Percentiles rank a stretch among this genome's conserved stretches.
Evolutionary conservation across 495 filamentous ascomycete genomes (phyloP).

Genomic region (Penicillium cosmopolitanum): DNA sequence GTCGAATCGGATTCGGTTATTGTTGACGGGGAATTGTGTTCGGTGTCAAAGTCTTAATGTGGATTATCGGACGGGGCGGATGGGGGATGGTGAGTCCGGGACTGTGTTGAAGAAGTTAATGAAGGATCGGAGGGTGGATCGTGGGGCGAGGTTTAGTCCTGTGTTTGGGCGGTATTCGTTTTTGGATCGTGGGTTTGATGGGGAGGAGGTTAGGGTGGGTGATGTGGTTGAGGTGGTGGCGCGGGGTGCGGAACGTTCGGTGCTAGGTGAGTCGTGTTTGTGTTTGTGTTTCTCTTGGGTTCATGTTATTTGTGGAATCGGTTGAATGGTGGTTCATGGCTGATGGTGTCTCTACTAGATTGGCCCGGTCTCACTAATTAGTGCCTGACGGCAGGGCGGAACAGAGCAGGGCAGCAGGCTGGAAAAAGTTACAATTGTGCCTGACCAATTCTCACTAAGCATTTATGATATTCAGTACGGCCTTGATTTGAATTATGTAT

Average conservation of each 20-base stretch:
- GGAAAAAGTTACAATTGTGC: neutral
- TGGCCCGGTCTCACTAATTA: slow-evolving; percentile 34
- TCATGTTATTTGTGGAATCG: neutral
- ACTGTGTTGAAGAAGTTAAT: slow-evolving; percentile 74
- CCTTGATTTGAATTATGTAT: neutral
- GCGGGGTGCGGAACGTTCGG: slow-evolving; percentile 60
- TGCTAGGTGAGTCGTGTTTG: slow-evolving; percentile 58
- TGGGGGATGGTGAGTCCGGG: slow-evolving; percentile 65
- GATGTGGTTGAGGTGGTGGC: slow-evolving; percentile 68
- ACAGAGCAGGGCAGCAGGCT: too few species aligned
- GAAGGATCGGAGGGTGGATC: slow-evolving; percentile 77
- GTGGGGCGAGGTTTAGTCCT: slow-evolving; percentile 72
- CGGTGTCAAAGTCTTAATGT: slow-evolving; percentile 81
- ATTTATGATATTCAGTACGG: neutral
- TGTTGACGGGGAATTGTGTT: slow-evolving; percentile 78
- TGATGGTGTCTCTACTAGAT: slow-evolving; percentile 22
- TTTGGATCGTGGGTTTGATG: slow-evolving; percentile 40
- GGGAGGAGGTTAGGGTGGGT: slow-evolving; percentile 59
- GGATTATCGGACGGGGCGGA: slow-evolving; percentile 75
- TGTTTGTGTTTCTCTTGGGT: neutral
- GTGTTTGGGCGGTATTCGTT: slow-evolving; percentile 87
- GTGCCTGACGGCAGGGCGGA: neutral
- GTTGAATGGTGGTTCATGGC: slow-evolving; percentile 1
- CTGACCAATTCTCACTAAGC: neutral
- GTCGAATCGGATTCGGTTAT: slow-evolving; percentile 40